Evolutionary conservation across 2,329 filamentous ascomycete genomes (phyloP).

Genomic region (Diplocarpon rosae): DNA sequence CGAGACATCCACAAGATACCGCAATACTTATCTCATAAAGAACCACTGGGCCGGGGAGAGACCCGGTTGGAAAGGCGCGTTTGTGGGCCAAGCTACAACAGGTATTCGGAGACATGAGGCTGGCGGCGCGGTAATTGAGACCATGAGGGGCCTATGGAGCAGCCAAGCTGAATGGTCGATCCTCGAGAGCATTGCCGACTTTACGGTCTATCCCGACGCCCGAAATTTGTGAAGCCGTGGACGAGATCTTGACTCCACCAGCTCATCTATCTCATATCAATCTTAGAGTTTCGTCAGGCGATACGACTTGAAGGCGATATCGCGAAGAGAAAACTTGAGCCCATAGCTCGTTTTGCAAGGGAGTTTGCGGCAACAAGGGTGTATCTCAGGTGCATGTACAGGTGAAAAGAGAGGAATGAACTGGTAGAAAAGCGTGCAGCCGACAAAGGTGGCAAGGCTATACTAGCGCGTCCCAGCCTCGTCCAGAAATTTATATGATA

Average conservation of each 20-base stretch:
- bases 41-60: constrained; percentile 10
- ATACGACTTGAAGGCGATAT: constrained; percentile 2
- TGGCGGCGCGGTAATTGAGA: constrained; percentile 10
- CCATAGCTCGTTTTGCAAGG: neutral
- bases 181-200: constrained; percentile 12
- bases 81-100: constrained; percentile 10
- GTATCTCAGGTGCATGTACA: no score
- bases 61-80: constrained; percentile 13
- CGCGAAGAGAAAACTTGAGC: constrained; percentile 1
- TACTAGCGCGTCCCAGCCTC: constrained; percentile 4
- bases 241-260: constrained; percentile 2
- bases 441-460: neutral
- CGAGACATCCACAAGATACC: constrained; percentile 9
- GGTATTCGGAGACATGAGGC: constrained; percentile 14
- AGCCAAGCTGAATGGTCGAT: neutral
- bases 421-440: no score
- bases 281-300: no score
- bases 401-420: neutral
- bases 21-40: constrained; percentile 15
- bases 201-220: constrained; percentile 1
- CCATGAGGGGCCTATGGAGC: constrained; percentile 7
- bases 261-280: constrained; percentile 1
- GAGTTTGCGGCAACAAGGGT: neutral
- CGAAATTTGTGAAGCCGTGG: neutral
- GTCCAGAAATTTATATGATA: neutral